Base-by-base conservation (phyloP, 2,329 filamentous ascomycete genomes). In the Penicillium sp. region DNA sequence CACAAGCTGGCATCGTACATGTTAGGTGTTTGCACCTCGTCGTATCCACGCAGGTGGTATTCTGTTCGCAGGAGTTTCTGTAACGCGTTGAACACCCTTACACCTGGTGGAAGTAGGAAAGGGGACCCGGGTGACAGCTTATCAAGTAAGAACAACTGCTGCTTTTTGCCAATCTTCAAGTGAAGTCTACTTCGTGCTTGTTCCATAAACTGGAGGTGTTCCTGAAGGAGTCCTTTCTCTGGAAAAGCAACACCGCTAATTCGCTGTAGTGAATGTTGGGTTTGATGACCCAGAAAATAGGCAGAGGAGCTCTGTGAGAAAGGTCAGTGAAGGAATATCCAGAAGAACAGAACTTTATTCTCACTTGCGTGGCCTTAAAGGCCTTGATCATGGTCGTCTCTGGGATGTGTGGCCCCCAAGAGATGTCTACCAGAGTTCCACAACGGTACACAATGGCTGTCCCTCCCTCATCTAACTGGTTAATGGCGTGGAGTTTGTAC, bases 401-500 rank as follows among this genome's bases (percentile, higher is more conserved):
- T 20, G 20, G 91, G 54, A 98, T 93, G 76, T 98, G 95, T 63
- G 95, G 95, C 39, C 95, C 95, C 75, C 92, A 86, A 82, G 95
- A 98, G 64, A 98, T 82, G 84, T 99, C 95, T 71, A 98, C 96
- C 58, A 98, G 83, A 14, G 92, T 92, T 59, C 95, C 95, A 72
- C 92, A 96, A 64, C 92, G 88, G 78, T 98, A 99, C 42, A 98
- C 94, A 10, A 95, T 98, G 74, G 92, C 96, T 73, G 85, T 91
- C 57, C 92, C 93, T 68, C 92, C 92, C 68, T 96, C 92, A 62
- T 98, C 91, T 78, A 96, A 92, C 81, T 92, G 90, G 69, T 92
- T 89, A 80, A 99, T 98, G 77, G 98, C 96, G 77, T 97, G 91
- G 75, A 96, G 88, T 86, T 99, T 98, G 83, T 96, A 98, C 76